Base-by-base conservation (phyloP, 106 monocot species). In the Dendrobium chrysotoxum region DNA sequence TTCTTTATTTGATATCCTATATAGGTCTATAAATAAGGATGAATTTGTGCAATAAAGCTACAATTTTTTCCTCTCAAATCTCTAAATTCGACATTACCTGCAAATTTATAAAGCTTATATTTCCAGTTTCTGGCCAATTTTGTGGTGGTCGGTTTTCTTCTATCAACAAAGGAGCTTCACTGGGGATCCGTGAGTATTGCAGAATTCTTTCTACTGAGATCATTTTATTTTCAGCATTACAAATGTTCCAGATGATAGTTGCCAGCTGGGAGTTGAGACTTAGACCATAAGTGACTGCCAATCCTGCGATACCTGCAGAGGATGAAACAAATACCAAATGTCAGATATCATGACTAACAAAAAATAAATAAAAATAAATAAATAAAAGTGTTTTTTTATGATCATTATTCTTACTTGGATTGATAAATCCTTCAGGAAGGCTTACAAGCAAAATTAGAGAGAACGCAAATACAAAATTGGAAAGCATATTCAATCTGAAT, bases 191-290 rank as follows among this genome's bases (percentile, higher is more conserved):
- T 55, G 95, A 86, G 81, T 95, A 95, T 72, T 95, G 95, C 65
- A 91, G 58, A 76, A 95, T 95, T 87, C 95, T 92, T 84, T 95
- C 95, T 40, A 95, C 92, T 72, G 95, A 95, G 15, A 95, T 92
- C 87, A 95, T 95, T 88, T 91, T 95, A 81, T 92, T 92, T 86
- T 95, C 95, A 53, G 92, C 75, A 82, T 91, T 92, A 83, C 95
- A 95, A 66, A 95, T 78, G 74, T 92, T 91, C 95, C 95, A 95
- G 40, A 92, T 92, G 67, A 91, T 83, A 78, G 82, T 80, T 76
- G 95, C 85, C 26, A 88, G 80, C 80, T 91, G 90, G 72, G 86
- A 84, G 66, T 92, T 95, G 57, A 95, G 91, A 86, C 84, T 92
- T 44, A 95, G 83, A 55, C 90, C 92, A 79, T 95, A 95, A 41